Evolutionary conservation across 2,329 filamentous ascomycete species (phyloP).

Genomic region (Coniochaeta sp.): DNA sequence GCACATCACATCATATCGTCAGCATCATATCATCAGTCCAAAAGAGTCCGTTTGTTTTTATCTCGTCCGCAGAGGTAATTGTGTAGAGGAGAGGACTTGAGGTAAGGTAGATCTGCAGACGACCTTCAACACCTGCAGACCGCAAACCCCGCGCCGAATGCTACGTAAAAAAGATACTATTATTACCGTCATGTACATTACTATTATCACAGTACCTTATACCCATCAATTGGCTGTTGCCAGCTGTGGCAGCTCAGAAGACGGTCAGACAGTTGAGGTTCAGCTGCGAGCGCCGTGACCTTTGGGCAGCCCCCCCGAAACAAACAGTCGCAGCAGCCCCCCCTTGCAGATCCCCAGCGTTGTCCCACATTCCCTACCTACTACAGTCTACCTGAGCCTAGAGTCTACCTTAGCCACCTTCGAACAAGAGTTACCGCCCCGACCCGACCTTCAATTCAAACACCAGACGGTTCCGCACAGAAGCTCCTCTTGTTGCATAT

Average conservation of each 20-base stretch:
- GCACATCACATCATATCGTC: too few species aligned
- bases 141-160: too few species aligned
- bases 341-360: slow-evolving; percentile 1
- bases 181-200: too few species aligned
- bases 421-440: neutral
- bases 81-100: too few species aligned
- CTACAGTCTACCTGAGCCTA: too few species aligned
- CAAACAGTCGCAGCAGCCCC: neutral
- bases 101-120: too few species aligned
- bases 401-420: neutral
- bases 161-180: too few species aligned
- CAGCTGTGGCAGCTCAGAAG: neutral
- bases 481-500: neutral
- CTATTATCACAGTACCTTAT: too few species aligned
- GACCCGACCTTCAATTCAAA: neutral
- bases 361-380: slow-evolving; percentile 1
- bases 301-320: neutral
- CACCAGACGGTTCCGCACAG: neutral
- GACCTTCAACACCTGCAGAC: too few species aligned
- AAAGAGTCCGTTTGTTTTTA: too few species aligned
- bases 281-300: neutral
- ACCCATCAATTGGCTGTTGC: neutral
- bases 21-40: too few species aligned
- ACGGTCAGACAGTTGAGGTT: neutral
- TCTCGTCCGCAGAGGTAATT: too few species aligned